A percentile compares a stretch with the other conserved stretches of the same genome.
Evolutionary conservation across 805 yeast genomes (phyloP).

Genomic region (Zygosaccharomyces siamensis): DNA sequence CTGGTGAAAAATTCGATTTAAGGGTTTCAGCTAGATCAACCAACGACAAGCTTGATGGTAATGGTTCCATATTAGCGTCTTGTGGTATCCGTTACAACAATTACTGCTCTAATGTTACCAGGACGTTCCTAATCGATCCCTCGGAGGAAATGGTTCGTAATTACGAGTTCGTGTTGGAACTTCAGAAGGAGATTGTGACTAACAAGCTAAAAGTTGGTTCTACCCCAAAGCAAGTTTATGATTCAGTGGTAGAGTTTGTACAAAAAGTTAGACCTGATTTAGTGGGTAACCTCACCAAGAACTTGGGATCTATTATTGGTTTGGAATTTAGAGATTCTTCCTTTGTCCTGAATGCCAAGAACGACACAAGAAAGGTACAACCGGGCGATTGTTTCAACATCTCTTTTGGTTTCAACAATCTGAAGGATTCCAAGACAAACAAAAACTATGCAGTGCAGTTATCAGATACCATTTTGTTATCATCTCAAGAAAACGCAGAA

Average conservation of each 20-base stretch:
- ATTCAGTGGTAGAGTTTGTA: constrained; percentile 55
- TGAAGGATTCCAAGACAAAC: constrained; percentile 47
- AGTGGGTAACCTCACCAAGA: constrained; percentile 60
- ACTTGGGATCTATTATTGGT: constrained; percentile 85
- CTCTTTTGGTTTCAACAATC: constrained; percentile 69
- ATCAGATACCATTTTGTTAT: constrained; percentile 75
- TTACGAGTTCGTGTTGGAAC: constrained; percentile 67
- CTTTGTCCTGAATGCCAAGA: constrained; percentile 66
- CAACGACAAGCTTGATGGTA: constrained; percentile 56
- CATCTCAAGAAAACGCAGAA: constrained; percentile 42
- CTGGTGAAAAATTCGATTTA: constrained; percentile 81
- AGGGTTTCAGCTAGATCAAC: constrained; percentile 78
- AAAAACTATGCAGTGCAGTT: constrained; percentile 66
- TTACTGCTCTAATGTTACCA: constrained; percentile 81
- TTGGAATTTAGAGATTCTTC: constrained; percentile 81
- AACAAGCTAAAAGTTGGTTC: constrained; percentile 61
- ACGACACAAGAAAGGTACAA: constrained; percentile 53
- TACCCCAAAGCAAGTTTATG: constrained; percentile 61
- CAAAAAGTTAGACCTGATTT: constrained; percentile 62
- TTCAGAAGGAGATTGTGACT: constrained; percentile 60
- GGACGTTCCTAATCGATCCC: constrained; percentile 89
- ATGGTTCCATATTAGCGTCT: constrained; percentile 77
- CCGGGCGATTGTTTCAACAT: constrained; percentile 73
- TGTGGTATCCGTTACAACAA: constrained; percentile 83
- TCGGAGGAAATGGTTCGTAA: constrained; percentile 69